Evolutionary conservation across 805 yeast species (phyloP), one percentile per base, ranked within the genome.

Genomic region (Saccharomycopsis guyanensis): DNA sequence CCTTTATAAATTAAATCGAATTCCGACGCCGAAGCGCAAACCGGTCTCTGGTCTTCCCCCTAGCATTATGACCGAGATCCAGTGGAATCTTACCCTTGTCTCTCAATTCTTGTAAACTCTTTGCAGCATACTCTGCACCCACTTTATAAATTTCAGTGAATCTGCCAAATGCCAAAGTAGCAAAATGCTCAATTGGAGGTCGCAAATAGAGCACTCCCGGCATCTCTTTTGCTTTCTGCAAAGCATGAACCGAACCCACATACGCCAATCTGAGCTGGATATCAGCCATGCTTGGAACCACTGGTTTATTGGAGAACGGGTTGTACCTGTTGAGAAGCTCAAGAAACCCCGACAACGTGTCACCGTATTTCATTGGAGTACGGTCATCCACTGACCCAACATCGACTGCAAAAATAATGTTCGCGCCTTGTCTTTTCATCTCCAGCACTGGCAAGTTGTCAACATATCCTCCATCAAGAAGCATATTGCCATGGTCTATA

Each of bases 311-410:
- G 0, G 96, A 85, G 57, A 91, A 89, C 4, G 96, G 95, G 58
- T 93, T 91, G 80, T 89, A 78, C 41, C 94, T 70, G 62, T 88
- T 88, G 47, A 86, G 62, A 4, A 93, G 57, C 5, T 86, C 96
- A 96, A 97, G 89, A 33, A 82, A 69, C 1, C 98, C 98, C 49
- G 93, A 84, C 42, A 93, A 67, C 0, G 97, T 81, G 59, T 91
- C 97, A 2, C 98, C 97, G 61, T 87, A 93, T 37, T 72, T 70
- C 89, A 86, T 78, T 3, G 93, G 91, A 0, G 95, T 80, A 42
- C 91, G 72, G 56, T 89, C 97, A 60, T 93, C 97, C 3, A 81
- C 84, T 1, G 96, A 84, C 0, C 98, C 98, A 33, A 91, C 98
- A 63, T 91, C 98, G 13, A 88, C 89, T 0, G 98, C 97, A 59